Percentiles rank a stretch among this genome's conserved stretches.
Evolutionary conservation across 129 eudicot genomes (phyloP).

Genomic region (Centaurea solstitialis): DNA sequence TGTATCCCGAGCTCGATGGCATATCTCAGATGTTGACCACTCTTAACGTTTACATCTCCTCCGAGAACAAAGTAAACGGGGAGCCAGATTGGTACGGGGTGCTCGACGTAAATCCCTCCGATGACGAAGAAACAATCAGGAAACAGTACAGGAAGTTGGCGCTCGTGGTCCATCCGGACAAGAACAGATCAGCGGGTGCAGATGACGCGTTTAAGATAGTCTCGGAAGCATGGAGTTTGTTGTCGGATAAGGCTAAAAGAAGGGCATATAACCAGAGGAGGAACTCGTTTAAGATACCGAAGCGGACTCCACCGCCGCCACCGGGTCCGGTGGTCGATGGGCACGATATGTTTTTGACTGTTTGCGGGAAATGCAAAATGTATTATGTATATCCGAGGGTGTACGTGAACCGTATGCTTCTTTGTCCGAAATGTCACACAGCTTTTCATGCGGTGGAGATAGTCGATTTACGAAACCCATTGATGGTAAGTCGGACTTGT

Average conservation of each 20-base stretch:
- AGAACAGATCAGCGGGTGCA: conserved; percentile 71
- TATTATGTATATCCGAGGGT: too few relatives aligned
- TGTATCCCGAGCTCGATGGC: conserved; percentile 68
- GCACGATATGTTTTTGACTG: too few relatives aligned
- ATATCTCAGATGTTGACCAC: conserved; percentile 53
- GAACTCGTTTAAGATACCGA: neutral
- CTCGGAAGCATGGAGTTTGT: conserved; percentile 69
- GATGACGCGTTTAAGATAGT: conserved; percentile 77
- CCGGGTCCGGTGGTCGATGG: too few relatives aligned
- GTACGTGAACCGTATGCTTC: too few relatives aligned
- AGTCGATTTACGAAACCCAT: too few relatives aligned
- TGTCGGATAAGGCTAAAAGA: conserved; percentile 70
- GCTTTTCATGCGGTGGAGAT: too few relatives aligned
- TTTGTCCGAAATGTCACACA: too few relatives aligned
- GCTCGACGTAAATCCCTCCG: conserved; percentile 56
- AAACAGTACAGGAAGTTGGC: conserved; percentile 62
- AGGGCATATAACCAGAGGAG: conserved; percentile 56
- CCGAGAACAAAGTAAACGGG: conserved; percentile 61
- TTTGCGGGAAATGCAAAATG: too few relatives aligned
- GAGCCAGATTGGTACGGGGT: conserved; percentile 72
- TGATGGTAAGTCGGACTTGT: too few relatives aligned
- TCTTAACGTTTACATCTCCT: conserved; percentile 55
- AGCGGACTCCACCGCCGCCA: too few relatives aligned
- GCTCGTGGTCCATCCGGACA: conserved; percentile 74
- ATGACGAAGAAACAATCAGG: conserved; percentile 58